phyloP scores from a whole-genome alignment of 1,284 basidiomycete genomes.

The Austroboletus rostrupii region DNA sequence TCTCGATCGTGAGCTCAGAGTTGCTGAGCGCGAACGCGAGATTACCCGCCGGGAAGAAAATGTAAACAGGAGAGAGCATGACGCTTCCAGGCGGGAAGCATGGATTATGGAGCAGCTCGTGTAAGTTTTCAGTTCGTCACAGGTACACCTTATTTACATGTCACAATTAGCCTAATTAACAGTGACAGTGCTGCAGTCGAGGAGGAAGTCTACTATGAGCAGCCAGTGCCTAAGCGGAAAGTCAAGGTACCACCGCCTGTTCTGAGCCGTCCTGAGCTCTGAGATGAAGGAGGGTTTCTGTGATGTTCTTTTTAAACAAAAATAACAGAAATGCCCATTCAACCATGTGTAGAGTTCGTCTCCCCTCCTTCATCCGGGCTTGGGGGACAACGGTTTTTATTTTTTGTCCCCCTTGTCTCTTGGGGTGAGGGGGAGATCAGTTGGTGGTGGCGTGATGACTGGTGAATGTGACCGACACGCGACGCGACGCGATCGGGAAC shows the following conservation, averaged over 20 bases:
- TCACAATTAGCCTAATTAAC: conserved; percentile 57
- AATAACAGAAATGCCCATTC: conserved; percentile 21
- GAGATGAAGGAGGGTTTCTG: conserved; percentile 77
- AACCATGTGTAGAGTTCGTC: conserved; percentile 66
- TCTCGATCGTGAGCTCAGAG: conserved; percentile 75
- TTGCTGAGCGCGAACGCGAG: conserved; percentile 77
- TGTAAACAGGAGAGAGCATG: conserved; percentile 77
- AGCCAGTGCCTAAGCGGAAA: conserved; percentile 63
- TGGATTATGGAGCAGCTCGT: conserved; percentile 89
- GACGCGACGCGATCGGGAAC: conserved; percentile 36
- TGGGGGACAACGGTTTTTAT: conserved; percentile 72
- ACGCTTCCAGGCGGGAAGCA: conserved; percentile 74
- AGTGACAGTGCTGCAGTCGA: conserved; percentile 65
- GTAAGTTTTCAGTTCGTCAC: conserved; percentile 42
- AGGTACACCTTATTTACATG: conserved; percentile 14
- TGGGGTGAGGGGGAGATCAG: conserved; percentile 45
- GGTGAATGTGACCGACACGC: conserved; percentile 24
- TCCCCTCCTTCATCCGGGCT: conserved; percentile 81
- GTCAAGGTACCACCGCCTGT: conserved; percentile 80
- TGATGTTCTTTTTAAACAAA: conserved; percentile 35
- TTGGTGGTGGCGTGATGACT: conserved; percentile 29
- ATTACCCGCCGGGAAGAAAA: conserved; percentile 77
- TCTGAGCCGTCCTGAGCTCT: conserved; percentile 82
- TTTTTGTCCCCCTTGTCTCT: conserved; percentile 70
- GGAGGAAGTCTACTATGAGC: conserved; percentile 77